A percentile compares a stretch with the other conserved stretches of the same genome.
Conservation (phyloP, 176 grass and related monocot genomes). For the Aechmea fasciata region DNA sequence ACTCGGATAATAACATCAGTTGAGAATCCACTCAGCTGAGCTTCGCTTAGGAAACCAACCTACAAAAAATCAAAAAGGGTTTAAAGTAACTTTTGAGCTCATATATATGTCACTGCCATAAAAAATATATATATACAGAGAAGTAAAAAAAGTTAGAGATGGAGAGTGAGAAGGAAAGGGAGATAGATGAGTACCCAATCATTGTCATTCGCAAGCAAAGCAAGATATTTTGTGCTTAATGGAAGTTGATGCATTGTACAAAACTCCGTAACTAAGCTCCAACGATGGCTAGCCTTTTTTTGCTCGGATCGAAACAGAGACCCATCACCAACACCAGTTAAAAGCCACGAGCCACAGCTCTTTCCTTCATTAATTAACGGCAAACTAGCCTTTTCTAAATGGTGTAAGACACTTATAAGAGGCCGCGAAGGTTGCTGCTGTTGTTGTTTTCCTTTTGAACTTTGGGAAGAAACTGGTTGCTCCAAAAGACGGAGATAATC, state of each 20-base stretch:
- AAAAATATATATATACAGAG: slow-evolving; percentile 6
- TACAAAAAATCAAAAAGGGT: slow-evolving; percentile 33
- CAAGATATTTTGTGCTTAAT: slow-evolving; percentile 76
- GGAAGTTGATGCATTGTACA: slow-evolving; percentile 75
- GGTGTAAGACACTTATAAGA: slow-evolving; percentile 63
- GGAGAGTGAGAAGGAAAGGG: no score
- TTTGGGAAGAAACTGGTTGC: slow-evolving; percentile 31
- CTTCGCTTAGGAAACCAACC: slow-evolving; percentile 98
- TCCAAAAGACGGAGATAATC: slow-evolving; percentile 72
- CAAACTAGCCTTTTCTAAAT: slow-evolving; percentile 81
- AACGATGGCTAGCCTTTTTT: slow-evolving; percentile 64
- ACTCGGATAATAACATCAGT: slow-evolving; percentile 69
- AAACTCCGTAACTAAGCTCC: slow-evolving; percentile 85
- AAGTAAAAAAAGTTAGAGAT: neutral
- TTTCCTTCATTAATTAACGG: slow-evolving; percentile 57
- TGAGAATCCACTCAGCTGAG: slow-evolving; percentile 62
- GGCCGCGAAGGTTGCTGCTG: slow-evolving; percentile 37
- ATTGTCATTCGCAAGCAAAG: slow-evolving; percentile 86
- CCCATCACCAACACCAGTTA: slow-evolving; percentile 61
- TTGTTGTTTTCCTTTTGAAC: slow-evolving; percentile 35
- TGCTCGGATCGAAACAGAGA: slow-evolving; percentile 60
- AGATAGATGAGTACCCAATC: slow-evolving; percentile 64
- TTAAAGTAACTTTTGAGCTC: slow-evolving; percentile 3
- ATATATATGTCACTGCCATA: slow-evolving; percentile 17
- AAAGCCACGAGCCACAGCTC: slow-evolving; percentile 86